Percentiles rank a stretch among this genome's conserved stretches.
Evolutionary conservation across 1,284 basidiomycete species (phyloP).

Genomic region (Fistulinella cinereoalba): DNA sequence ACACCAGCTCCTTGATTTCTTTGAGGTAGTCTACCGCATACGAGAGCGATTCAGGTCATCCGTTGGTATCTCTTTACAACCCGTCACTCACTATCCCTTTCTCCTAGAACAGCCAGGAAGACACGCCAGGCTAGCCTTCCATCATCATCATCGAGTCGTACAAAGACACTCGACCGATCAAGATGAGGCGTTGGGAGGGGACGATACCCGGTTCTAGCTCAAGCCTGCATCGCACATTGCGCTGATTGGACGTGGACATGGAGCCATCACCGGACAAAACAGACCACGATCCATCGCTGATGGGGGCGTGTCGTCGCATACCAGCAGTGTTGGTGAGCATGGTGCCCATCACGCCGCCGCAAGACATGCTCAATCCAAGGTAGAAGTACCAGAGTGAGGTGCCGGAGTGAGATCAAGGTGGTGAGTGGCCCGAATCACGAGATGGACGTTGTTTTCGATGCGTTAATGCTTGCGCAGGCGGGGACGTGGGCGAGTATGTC

Average conservation of each 20-base stretch:
- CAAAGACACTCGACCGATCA: slow-evolving; percentile 32
- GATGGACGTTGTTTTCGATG: too few species aligned
- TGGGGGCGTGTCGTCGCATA: slow-evolving; percentile 27
- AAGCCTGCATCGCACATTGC: slow-evolving; percentile 1
- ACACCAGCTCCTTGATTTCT: slow-evolving; percentile 64
- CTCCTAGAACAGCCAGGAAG: slow-evolving; percentile 32
- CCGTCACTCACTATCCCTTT: neutral
- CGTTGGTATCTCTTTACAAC: slow-evolving; percentile 22
- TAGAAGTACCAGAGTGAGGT: slow-evolving; percentile 32
- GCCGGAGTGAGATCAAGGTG: slow-evolving; percentile 24
- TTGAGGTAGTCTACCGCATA: slow-evolving; percentile 83
- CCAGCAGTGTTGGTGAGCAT: slow-evolving; percentile 28
- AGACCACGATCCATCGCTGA: slow-evolving; percentile 31
- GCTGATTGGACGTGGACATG: slow-evolving; percentile 23
- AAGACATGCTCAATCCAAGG: slow-evolving; percentile 26
- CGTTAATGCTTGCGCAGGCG: too few species aligned
- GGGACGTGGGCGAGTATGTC: too few species aligned
- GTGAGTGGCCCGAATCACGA: slow-evolving; percentile 14
- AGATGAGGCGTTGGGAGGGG: slow-evolving; percentile 32
- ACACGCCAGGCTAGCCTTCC: slow-evolving; percentile 9
- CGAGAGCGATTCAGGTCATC: slow-evolving; percentile 60
- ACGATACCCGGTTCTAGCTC: slow-evolving; percentile 23
- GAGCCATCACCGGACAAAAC: slow-evolving; percentile 30
- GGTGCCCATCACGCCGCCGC: slow-evolving; percentile 33
- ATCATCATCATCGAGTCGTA: slow-evolving; percentile 17